Evolutionary conservation across 768 basidiomycete genomes (phyloP).

Genomic region (Leucocoprinus leucothites): DNA sequence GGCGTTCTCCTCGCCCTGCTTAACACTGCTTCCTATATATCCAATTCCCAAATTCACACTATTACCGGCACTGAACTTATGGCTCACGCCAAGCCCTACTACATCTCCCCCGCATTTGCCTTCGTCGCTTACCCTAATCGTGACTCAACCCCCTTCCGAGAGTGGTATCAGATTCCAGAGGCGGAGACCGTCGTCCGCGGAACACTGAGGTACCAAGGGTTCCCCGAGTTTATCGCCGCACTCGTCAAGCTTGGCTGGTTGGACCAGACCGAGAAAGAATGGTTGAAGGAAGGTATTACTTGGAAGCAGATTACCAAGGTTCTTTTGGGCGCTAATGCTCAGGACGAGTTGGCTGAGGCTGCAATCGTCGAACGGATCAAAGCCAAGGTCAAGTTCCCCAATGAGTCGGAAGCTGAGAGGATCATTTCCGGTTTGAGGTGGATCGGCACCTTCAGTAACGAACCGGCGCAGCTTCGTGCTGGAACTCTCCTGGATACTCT

Average conservation of each 20-base stretch:
- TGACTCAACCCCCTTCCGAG: constrained; percentile 85
- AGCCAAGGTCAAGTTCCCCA: constrained; percentile 69
- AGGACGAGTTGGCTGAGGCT: constrained; percentile 42
- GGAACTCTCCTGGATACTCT: constrained; percentile 91
- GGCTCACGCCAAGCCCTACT: constrained; percentile 89
- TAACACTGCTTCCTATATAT: constrained; percentile 82
- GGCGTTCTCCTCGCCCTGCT: constrained; percentile 94
- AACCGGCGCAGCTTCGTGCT: constrained; percentile 56
- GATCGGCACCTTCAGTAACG: constrained; percentile 87
- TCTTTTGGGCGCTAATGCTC: constrained; percentile 63
- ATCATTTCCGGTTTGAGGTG: constrained; percentile 89
- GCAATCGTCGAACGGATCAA: constrained; percentile 72
- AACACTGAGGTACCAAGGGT: constrained; percentile 92
- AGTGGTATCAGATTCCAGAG: constrained; percentile 92
- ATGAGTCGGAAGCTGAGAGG: constrained; percentile 63
- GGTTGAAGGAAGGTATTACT: constrained; percentile 69
- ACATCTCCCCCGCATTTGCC: constrained; percentile 91
- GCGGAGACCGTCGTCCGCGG: constrained; percentile 91
- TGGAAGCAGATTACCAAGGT: constrained; percentile 85
- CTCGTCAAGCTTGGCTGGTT: constrained; percentile 89
- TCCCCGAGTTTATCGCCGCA: constrained; percentile 90
- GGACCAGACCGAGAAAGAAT: constrained; percentile 70
- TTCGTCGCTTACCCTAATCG: constrained; percentile 98
- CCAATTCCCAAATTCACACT: constrained; percentile 58
- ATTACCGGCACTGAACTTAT: constrained; percentile 85